Evolutionary conservation across 2,329 filamentous ascomycete genomes (phyloP), one percentile per base, ranked within the genome.

Genomic region (Penicillium italicum): DNA sequence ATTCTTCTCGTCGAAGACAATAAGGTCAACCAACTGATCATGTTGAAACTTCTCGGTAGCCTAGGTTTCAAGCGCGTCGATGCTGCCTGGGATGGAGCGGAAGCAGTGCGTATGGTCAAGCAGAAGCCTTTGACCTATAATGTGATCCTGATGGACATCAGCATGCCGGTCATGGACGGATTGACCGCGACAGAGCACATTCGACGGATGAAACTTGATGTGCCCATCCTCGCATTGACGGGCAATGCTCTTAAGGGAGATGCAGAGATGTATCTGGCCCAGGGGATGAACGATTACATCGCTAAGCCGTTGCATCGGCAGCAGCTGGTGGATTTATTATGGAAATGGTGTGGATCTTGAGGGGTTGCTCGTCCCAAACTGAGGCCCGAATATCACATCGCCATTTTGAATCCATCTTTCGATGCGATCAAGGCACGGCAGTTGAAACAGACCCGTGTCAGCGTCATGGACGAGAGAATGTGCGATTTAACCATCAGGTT

Each of bases 161-260:
- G 67, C 46, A 79, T 79, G 77, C 77, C 77, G 1, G 66, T 78
- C 4, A 71, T 79, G 70, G 70, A 78, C 56, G 78, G 78, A 2
- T 66, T 80, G 51, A 67, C 71, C 34, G 77, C 78, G 8, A 79
- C 77, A 1, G 65, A 68, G 14, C 66, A 68, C 9, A 80, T 80
- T 47, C 75, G 78, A 9, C 57, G 64, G 8, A 65, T 73, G 58
- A 69, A 69, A 8, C 43, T 72, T 11, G 66, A 75, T 24, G 62
- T 79, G 2, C 80, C 80, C 0, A 81, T 83, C 37, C 76, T 84
- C 20, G 81, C 81, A 14, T 77, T 83, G 72, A 83, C 81, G 0
- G 80, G 81, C 0, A 81, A 83, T 57, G 82, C 82, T 0, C 70
- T 84, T 18, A 80, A 81, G 47, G 82, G 79, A 0, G 81, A 85